These are phyloP conservation scores for Wickerhamomyces ciferrii DNA, from an alignment of 805 yeast genomes.

Conservation along the genomic window DNA sequence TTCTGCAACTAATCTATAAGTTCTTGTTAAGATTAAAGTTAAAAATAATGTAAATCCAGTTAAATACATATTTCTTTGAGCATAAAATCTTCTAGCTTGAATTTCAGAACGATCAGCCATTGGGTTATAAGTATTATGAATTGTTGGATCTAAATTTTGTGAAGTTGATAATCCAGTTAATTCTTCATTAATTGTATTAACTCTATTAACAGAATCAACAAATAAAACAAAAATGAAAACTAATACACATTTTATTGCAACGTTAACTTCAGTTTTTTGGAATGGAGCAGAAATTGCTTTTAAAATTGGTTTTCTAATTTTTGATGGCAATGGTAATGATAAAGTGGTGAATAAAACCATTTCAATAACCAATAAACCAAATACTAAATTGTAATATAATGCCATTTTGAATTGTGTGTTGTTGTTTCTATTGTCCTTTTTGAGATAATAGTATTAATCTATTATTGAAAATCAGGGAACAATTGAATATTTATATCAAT, in stretches of 20 bases:
- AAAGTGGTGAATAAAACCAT: constrained; percentile 73
- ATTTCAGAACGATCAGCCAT: constrained; percentile 66
- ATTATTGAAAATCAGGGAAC: not conserved
- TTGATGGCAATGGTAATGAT: constrained; percentile 82
- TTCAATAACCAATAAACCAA: constrained; percentile 72
- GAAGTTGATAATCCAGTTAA: constrained; percentile 31
- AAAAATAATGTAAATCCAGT: constrained; percentile 94
- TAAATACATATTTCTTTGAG: constrained; percentile 93
- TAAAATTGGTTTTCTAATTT: constrained; percentile 63
- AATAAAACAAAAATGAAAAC: constrained; percentile 82
- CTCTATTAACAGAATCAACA: constrained; percentile 84
- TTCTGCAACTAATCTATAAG: constrained; percentile 75
- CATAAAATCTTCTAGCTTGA: constrained; percentile 87
- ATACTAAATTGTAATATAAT: constrained; percentile 36
- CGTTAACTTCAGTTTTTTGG: constrained; percentile 63
- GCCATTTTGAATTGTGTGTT: constrained; percentile 16
- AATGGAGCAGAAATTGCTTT: constrained; percentile 62
- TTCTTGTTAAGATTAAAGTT: constrained; percentile 79
- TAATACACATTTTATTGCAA: constrained; percentile 74
- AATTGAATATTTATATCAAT: not conserved
- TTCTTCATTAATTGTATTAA: constrained; percentile 62
- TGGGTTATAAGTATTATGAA: constrained; percentile 20
- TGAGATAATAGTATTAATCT: too few relatives aligned
- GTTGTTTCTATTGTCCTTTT: too few relatives aligned
- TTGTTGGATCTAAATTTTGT: constrained; percentile 14